These are phyloP conservation scores for Debaryomyces sp. DNA, from an alignment of 1,139 yeast genomes.

Conservation along the genomic window DNA sequence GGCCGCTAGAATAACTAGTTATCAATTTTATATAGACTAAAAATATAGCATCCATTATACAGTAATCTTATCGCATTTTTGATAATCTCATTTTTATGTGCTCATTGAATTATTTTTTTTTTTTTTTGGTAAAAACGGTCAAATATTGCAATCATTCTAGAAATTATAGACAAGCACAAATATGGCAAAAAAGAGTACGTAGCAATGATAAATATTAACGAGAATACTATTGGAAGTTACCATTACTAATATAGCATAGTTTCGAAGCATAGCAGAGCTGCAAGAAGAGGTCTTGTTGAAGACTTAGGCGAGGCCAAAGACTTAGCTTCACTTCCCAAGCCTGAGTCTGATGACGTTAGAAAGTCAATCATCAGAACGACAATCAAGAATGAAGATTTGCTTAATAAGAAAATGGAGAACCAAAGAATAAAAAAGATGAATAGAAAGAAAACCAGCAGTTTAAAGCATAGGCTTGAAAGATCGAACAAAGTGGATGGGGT, in stretches of 20 bases:
- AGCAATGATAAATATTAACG: background rate
- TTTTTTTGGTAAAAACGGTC: background rate
- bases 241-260: constrained; percentile 33
- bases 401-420: constrained; percentile 56
- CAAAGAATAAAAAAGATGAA: constrained; percentile 37
- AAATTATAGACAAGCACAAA: background rate
- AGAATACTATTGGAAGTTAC: constrained; percentile 4
- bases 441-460: constrained; percentile 36
- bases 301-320: constrained; percentile 49
- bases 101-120: constrained; percentile 9
- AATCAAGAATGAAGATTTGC: constrained; percentile 64
- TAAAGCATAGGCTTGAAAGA: constrained; percentile 48
- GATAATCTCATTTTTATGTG: background rate
- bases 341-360: constrained; percentile 58
- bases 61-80: background rate
- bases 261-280: constrained; percentile 76
- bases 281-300: constrained; percentile 61
- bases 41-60: background rate
- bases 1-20: constrained; percentile 1
- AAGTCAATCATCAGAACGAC: constrained; percentile 70
- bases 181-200: constrained; percentile 13
- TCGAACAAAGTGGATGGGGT: constrained; percentile 58
- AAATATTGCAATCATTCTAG: background rate
- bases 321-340: constrained; percentile 55
- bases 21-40: background rate